phyloP scores from a whole-genome alignment of 139 green algal genomes.

The Monoraphidium neglectum region DNA sequence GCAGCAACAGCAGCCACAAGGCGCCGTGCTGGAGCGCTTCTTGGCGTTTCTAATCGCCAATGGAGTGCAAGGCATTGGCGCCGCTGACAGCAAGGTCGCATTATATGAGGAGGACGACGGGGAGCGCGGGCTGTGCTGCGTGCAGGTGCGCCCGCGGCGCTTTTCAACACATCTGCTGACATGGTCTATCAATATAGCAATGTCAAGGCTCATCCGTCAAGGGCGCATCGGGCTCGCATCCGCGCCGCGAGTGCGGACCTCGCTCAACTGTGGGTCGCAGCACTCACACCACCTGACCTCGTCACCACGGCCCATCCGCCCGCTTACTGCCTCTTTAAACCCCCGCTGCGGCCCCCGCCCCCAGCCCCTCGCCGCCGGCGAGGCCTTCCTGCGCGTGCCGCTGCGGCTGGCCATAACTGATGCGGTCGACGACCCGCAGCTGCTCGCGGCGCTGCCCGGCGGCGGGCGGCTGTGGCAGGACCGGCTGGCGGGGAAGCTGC shows the following conservation, averaged over 20 bases:
- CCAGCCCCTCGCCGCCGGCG: constrained; percentile 37
- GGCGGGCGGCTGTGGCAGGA: constrained; percentile 63
- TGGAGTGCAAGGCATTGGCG: constrained; percentile 56
- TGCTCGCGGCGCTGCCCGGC: background rate
- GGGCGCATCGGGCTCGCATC: no score
- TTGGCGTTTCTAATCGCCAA: no score
- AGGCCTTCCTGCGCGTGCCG: constrained; percentile 61
- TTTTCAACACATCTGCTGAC: no score
- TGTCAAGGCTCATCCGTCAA: no score
- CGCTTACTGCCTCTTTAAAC: no score
- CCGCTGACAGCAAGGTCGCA: constrained; percentile 44
- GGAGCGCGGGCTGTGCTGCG: constrained; percentile 54
- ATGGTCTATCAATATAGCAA: no score
- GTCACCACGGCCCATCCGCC: no score
- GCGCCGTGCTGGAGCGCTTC: no score
- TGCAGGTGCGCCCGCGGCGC: constrained; percentile 31
- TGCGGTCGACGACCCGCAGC: constrained; percentile 51
- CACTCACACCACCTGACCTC: no score
- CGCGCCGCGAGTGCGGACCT: no score
- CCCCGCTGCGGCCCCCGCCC: background rate
- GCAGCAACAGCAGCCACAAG: no score
- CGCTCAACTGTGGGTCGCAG: no score
- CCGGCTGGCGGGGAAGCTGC: constrained; percentile 71
- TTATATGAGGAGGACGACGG: constrained; percentile 48
- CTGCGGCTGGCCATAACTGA: constrained; percentile 74